Conservation (phyloP, 176 grass and related monocot genomes). For the Oryza coarctata region DNA sequence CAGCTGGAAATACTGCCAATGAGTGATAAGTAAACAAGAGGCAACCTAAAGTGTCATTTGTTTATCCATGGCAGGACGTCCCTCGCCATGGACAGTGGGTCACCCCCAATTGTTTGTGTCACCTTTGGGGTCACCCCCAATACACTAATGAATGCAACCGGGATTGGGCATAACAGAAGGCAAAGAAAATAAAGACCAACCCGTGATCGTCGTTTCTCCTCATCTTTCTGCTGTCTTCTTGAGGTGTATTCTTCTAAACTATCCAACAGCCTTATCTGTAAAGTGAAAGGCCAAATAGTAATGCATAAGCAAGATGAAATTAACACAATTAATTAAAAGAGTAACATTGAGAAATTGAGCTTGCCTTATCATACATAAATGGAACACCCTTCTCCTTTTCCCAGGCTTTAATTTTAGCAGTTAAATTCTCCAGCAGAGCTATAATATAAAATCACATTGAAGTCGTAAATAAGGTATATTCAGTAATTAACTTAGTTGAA, state of each 20-base stretch:
- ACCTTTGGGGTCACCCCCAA: too few relatives aligned
- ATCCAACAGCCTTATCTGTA: slow-evolving; percentile 63
- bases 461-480: slow-evolving; percentile 22
- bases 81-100: neutral
- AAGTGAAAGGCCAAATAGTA: neutral
- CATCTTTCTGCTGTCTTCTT: slow-evolving; percentile 66
- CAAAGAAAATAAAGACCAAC: slow-evolving; percentile 45
- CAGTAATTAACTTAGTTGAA: neutral
- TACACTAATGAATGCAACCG: neutral
- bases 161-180: neutral
- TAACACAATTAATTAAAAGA: neutral
- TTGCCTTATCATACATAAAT: slow-evolving; percentile 82
- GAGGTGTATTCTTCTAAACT: slow-evolving; percentile 67
- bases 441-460: slow-evolving; percentile 40
- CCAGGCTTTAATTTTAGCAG: slow-evolving; percentile 67
- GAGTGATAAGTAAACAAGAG: neutral
- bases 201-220: slow-evolving; percentile 60
- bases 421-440: slow-evolving; percentile 82
- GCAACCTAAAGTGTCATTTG: neutral
- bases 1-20: neutral
- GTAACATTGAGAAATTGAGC: neutral
- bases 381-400: slow-evolving; percentile 72
- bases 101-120: neutral
- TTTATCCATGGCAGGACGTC: neutral
- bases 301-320: slow-evolving; percentile 13